Conservation (phyloP, 192 early-diverging fungal genomes). For the Coemansia aciculifera region DNA sequence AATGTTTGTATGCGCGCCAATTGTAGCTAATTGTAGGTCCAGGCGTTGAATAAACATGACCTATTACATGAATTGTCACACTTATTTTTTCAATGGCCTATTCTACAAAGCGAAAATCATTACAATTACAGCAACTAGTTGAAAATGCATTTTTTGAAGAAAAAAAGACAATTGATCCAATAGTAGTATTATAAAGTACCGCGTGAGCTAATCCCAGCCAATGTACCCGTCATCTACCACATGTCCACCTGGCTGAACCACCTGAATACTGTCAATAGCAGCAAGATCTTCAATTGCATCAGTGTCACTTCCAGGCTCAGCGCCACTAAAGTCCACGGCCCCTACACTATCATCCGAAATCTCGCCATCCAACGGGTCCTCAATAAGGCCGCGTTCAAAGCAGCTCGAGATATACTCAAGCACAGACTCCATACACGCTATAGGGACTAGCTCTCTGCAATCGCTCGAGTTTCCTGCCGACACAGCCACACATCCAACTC, state of each 20-base stretch:
- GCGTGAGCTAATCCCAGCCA: background rate
- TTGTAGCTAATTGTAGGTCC: background rate
- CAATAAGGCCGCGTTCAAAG: slow-evolving; percentile 22
- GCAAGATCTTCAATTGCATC: background rate
- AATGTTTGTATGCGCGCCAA: background rate
- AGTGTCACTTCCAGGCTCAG: background rate
- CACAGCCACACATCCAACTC: slow-evolving; percentile 24
- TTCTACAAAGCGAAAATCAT: too few species aligned
- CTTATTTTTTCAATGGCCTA: too few species aligned
- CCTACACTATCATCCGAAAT: background rate
- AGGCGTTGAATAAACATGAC: background rate
- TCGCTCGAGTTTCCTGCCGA: slow-evolving; percentile 27
- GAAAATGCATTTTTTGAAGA: too few species aligned
- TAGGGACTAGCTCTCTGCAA: slow-evolving; percentile 32
- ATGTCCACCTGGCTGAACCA: background rate
- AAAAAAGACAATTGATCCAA: background rate
- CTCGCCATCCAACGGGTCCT: background rate
- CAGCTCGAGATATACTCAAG: slow-evolving; percentile 30
- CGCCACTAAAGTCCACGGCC: background rate
- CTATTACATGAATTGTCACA: background rate
- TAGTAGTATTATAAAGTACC: background rate
- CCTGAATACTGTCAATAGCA: background rate
- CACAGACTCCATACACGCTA: slow-evolving; percentile 25
- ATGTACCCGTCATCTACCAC: background rate
- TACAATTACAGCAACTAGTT: too few species aligned